Percentiles rank a stretch among this genome's conserved stretches.
Conservation (phyloP, 1,284 basidiomycete genomes). For the Cutaneotrichosporon mucoides region DNA sequence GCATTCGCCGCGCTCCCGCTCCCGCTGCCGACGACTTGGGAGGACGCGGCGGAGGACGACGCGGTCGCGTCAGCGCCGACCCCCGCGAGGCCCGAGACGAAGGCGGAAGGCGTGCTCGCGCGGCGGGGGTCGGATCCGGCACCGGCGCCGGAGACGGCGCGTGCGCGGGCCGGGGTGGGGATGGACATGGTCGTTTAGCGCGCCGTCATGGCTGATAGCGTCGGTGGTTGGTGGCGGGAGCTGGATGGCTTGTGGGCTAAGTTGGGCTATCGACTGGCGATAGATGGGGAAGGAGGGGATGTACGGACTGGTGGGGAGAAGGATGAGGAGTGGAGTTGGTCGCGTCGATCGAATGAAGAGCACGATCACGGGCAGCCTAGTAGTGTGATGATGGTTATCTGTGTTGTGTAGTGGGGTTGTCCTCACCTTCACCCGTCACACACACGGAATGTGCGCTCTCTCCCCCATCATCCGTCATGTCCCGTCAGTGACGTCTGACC, state of each 20-base stretch:
- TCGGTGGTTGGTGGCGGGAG: background rate
- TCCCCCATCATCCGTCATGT: no score
- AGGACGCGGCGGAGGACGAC: constrained; percentile 23
- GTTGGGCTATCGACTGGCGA: background rate
- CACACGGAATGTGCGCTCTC: no score
- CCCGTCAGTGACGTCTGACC: no score
- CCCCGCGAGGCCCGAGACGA: no score
- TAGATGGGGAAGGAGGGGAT: background rate
- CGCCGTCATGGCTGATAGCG: background rate
- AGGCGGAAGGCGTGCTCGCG: background rate
- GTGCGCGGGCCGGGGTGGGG: constrained; percentile 1
- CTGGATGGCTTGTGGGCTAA: background rate
- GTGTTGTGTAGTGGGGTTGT: no score
- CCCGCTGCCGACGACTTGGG: constrained; percentile 14
- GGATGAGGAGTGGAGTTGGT: no score
- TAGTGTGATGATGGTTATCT: no score
- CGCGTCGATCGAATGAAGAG: no score
- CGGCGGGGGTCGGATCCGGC: background rate
- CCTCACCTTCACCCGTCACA: no score
- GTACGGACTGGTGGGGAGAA: background rate
- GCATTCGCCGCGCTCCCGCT: background rate
- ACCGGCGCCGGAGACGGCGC: background rate
- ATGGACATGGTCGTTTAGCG: constrained; percentile 3
- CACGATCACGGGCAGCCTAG: no score
- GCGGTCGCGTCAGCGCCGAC: constrained; percentile 2